Evolutionary conservation across 768 basidiomycete genomes (phyloP).

Genomic region (Coprinopsis strossmayeri): DNA sequence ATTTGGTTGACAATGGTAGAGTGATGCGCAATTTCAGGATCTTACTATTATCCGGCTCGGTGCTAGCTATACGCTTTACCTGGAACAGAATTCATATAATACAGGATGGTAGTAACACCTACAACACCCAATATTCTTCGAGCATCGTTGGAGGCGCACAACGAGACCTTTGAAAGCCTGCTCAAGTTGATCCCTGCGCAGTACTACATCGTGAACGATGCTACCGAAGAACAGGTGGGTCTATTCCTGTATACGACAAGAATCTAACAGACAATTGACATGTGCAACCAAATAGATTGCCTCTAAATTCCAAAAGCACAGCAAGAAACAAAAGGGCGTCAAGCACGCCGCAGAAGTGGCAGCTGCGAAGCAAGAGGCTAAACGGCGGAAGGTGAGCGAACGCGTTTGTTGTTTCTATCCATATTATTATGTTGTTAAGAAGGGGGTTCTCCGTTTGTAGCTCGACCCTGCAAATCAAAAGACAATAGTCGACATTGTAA

Average conservation of each 20-base stretch:
- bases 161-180: constrained; percentile 78
- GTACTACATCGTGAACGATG: constrained; percentile 72
- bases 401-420: too few relatives aligned
- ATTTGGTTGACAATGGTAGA: too few relatives aligned
- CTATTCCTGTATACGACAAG: too few relatives aligned
- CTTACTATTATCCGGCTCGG: too few relatives aligned
- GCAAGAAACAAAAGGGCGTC: constrained; percentile 75
- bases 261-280: too few relatives aligned
- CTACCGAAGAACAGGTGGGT: constrained; percentile 57
- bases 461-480: constrained; percentile 92
- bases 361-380: constrained; percentile 66
- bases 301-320: constrained; percentile 80
- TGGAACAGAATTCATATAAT: background rate
- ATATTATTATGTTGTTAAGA: too few relatives aligned
- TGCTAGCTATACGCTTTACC: too few relatives aligned
- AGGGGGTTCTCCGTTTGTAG: too few relatives aligned
- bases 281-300: constrained; percentile 30
- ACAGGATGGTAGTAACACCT: constrained; percentile 28
- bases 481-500: constrained; percentile 63
- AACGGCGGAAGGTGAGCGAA: constrained; percentile 67
- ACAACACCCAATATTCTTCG: constrained; percentile 44
- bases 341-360: constrained; percentile 88
- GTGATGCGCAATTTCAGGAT: too few relatives aligned
- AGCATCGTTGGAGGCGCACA: constrained; percentile 74
- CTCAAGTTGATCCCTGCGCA: constrained; percentile 83